Percentiles rank a stretch among this genome's conserved stretches.
Conservation (phyloP, 1,284 basidiomycete species). For the Psilocybe mexicana region DNA sequence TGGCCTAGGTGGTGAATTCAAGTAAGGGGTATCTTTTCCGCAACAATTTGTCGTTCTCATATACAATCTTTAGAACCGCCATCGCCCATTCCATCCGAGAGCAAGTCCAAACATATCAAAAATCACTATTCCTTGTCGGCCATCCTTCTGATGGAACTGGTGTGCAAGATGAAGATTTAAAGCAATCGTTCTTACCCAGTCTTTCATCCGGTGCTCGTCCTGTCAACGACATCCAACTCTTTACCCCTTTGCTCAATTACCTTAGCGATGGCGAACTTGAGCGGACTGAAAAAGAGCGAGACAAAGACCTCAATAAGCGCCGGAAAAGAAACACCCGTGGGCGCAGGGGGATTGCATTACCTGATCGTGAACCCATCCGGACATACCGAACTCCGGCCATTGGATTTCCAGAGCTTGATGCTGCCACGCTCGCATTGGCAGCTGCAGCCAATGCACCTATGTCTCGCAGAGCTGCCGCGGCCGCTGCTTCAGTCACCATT, state of each 20-base stretch:
- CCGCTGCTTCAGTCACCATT: slow-evolving; percentile 78
- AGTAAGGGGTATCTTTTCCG: slow-evolving; percentile 45
- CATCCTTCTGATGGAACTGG: slow-evolving; percentile 80
- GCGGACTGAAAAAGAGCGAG: slow-evolving; percentile 88
- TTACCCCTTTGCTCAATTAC: slow-evolving; percentile 88
- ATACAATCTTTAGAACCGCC: slow-evolving; percentile 67
- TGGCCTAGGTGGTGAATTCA: slow-evolving; percentile 91
- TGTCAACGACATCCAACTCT: slow-evolving; percentile 74
- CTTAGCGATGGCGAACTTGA: slow-evolving; percentile 90
- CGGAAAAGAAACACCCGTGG: slow-evolving; percentile 89
- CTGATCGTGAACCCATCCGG: slow-evolving; percentile 91
- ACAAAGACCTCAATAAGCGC: slow-evolving; percentile 85
- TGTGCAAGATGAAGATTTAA: slow-evolving; percentile 91
- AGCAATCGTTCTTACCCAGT: slow-evolving; percentile 84
- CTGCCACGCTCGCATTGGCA: slow-evolving; percentile 63
- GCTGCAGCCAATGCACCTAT: slow-evolving; percentile 66
- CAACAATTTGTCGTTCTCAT: slow-evolving; percentile 5
- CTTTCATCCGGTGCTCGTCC: slow-evolving; percentile 71
- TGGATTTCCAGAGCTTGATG: slow-evolving; percentile 78
- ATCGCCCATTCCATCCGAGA: slow-evolving; percentile 96
- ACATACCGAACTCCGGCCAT: slow-evolving; percentile 89
- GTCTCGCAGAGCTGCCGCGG: slow-evolving; percentile 79
- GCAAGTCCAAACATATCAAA: slow-evolving; percentile 90
- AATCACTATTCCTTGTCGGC: slow-evolving; percentile 90
- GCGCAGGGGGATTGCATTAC: slow-evolving; percentile 84